Conservation (phyloP, 1,284 basidiomycete species). For the Cryptococcus sp. region DNA sequence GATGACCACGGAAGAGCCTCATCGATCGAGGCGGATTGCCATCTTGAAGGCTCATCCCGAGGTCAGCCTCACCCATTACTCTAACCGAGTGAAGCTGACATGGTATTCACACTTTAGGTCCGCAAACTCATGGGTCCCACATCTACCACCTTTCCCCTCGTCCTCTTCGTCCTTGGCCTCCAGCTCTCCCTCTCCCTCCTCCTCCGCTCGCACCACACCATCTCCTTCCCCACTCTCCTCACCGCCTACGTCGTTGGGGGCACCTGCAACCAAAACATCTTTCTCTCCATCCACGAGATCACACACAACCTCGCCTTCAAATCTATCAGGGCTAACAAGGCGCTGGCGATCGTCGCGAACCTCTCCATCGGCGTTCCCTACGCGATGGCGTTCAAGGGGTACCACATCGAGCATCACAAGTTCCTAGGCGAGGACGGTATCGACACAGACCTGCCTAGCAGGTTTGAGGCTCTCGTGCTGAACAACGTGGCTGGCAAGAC, state of each 20-base stretch:
- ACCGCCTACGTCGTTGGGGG: conserved; percentile 85
- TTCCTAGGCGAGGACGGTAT: conserved; percentile 93
- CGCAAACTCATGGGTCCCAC: conserved; percentile 94
- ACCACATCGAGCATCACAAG: conserved; percentile 94
- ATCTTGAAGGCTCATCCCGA: conserved; percentile 95
- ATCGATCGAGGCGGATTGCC: conserved; percentile 76
- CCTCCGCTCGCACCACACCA: conserved; percentile 64
- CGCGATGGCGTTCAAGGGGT: conserved; percentile 94
- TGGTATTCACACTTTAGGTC: conserved; percentile 56
- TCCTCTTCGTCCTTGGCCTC: conserved; percentile 69
- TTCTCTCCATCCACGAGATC: conserved; percentile 97
- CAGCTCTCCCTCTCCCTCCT: conserved; percentile 67
- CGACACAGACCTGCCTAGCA: conserved; percentile 86
- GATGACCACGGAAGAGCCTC: conserved; percentile 97
- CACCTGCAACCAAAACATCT: conserved; percentile 94
- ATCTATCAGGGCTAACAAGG: conserved; percentile 76
- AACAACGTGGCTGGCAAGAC: conserved; percentile 97
- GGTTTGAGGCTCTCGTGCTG: conserved; percentile 75
- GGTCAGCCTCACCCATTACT: conserved; percentile 52
- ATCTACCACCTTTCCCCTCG: conserved; percentile 82
- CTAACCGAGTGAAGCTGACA: conserved; percentile 4
- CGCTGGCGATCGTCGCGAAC: conserved; percentile 86
- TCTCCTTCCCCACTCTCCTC: conserved; percentile 70
- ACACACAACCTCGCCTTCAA: conserved; percentile 96
- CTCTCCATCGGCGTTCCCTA: conserved; percentile 92